Percentiles rank a stretch among this genome's conserved stretches.
phyloP scores from a whole-genome alignment of 2,329 filamentous ascomycete species.

The Sphaerulina populicola region DNA sequence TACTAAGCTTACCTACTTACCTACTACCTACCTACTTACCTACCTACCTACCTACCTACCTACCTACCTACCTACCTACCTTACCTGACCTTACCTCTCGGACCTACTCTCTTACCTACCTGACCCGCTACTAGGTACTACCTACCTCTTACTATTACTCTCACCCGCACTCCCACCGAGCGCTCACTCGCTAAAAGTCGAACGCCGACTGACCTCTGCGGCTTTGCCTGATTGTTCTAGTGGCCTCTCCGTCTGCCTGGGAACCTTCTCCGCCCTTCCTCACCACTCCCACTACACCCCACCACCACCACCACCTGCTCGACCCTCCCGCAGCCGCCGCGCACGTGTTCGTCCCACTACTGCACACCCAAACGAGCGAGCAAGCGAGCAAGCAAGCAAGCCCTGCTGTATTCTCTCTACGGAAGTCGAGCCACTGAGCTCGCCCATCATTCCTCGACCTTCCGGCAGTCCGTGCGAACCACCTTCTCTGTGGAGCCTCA shows the following conservation, averaged over 20 bases:
- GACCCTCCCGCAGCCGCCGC: neutral
- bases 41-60: too few relatives aligned
- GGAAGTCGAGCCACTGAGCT: slow-evolving; percentile 2
- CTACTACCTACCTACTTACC: too few relatives aligned
- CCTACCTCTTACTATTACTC: neutral
- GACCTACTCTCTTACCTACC: too few relatives aligned
- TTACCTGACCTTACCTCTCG: too few relatives aligned
- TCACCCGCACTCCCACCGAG: neutral
- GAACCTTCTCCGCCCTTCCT: neutral
- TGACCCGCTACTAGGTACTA: too few relatives aligned
- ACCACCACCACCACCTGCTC: neutral
- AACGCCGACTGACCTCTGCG: neutral
- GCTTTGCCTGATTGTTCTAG: neutral
- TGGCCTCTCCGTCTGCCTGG: neutral
- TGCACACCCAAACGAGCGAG: neutral
- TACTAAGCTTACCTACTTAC: too few relatives aligned
- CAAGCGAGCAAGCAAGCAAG: neutral
- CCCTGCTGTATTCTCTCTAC: neutral
- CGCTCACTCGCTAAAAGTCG: neutral
- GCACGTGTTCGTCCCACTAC: neutral
- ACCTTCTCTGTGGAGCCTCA: slow-evolving; percentile 1
- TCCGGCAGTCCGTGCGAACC: slow-evolving; percentile 1
- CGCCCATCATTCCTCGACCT: slow-evolving; percentile 1
- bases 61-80: too few relatives aligned
- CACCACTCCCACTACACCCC: neutral